These are phyloP conservation scores for Phytophthora cryptogea DNA, from an alignment of 352 stramenopile genomes.

Conservation along the genomic window DNA sequence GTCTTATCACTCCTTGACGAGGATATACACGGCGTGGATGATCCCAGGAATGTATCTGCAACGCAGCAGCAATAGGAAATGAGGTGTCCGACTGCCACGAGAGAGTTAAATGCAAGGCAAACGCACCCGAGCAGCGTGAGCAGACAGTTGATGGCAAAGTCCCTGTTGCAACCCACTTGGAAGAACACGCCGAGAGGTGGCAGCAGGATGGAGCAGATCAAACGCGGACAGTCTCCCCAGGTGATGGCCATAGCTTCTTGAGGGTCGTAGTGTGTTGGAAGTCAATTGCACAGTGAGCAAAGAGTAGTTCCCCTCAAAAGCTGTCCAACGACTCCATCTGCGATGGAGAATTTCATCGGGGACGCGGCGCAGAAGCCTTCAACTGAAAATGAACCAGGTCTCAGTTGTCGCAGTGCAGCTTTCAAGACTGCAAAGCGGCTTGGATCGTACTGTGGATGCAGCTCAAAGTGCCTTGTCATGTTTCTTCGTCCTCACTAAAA, in stretches of 20 bases:
- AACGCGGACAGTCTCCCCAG: conserved; percentile 45
- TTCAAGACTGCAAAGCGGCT: background rate
- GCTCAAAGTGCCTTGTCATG: no score
- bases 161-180: conserved; percentile 59
- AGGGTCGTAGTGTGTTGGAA: background rate
- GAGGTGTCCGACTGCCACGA: background rate
- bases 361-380: conserved; percentile 12
- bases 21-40: conserved; percentile 61
- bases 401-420: no score
- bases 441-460: no score
- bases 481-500: no score
- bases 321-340: conserved; percentile 19
- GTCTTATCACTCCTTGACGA: conserved; percentile 45
- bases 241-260: conserved; percentile 49
- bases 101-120: background rate
- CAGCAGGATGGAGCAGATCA: conserved; percentile 53
- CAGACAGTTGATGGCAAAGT: conserved; percentile 67
- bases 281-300: conserved; percentile 22
- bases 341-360: conserved; percentile 12
- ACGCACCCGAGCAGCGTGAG: conserved; percentile 63
- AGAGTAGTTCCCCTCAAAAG: background rate
- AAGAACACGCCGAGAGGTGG: conserved; percentile 60
- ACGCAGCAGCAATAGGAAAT: background rate
- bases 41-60: conserved; percentile 61
- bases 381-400: background rate